Evolutionary conservation across 768 basidiomycete genomes (phyloP).

Genomic region (Exsudoporus frostii): DNA sequence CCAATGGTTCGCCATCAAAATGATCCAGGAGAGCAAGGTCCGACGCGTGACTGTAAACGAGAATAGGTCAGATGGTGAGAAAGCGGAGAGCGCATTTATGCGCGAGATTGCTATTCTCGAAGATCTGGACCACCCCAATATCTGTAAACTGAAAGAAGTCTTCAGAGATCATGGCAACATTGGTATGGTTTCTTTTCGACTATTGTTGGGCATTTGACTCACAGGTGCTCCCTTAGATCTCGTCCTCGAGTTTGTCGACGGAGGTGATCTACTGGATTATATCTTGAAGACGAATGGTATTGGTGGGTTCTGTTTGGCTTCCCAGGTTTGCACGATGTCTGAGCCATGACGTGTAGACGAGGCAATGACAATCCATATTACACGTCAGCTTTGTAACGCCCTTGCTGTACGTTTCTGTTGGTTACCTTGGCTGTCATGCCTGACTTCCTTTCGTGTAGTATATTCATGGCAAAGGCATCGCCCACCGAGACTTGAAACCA

Average conservation of each 20-base stretch:
- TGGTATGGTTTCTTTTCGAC: constrained; percentile 39
- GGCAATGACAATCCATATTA: constrained; percentile 60
- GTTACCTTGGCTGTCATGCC: neutral
- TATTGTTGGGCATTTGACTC: constrained; percentile 9
- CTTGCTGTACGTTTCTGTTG: constrained; percentile 50
- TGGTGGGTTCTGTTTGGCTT: constrained; percentile 39
- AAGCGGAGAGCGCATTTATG: constrained; percentile 43
- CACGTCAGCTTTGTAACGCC: constrained; percentile 81
- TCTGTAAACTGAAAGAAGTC: constrained; percentile 75
- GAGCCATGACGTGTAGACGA: constrained; percentile 40
- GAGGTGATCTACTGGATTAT: constrained; percentile 84
- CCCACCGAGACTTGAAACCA: constrained; percentile 94
- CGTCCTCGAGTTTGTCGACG: constrained; percentile 81
- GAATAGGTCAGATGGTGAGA: constrained; percentile 26
- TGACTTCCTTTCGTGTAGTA: constrained; percentile 38
- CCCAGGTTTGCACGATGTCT: neutral
- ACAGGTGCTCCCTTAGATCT: constrained; percentile 50
- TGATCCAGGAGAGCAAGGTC: constrained; percentile 59
- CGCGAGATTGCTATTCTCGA: constrained; percentile 81
- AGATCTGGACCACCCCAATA: constrained; percentile 73
- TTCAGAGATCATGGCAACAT: constrained; percentile 65
- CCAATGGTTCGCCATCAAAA: constrained; percentile 82
- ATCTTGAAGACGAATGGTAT: constrained; percentile 63
- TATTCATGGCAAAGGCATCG: constrained; percentile 70
- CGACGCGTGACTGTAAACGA: constrained; percentile 36